Percentiles rank a stretch among this genome's conserved stretches.
These are phyloP conservation scores for Boletellus sp. DNA, from an alignment of 768 basidiomycete species.

Conservation along the genomic window DNA sequence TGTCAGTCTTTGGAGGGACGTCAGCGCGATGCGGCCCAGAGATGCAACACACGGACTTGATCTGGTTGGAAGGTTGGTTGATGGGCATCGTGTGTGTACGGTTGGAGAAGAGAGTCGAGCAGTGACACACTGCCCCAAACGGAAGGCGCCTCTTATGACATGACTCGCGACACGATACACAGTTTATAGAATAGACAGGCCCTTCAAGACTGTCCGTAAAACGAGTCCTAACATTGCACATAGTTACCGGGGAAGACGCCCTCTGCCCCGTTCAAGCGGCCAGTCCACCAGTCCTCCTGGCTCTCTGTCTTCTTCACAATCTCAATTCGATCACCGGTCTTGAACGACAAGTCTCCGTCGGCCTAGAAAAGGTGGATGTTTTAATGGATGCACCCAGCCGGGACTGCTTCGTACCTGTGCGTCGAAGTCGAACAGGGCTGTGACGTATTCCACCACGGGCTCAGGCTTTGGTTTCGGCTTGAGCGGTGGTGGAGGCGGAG, in stretches of 20 bases:
- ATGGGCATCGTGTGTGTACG: constrained; percentile 41
- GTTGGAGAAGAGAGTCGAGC: neutral
- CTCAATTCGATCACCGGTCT: constrained; percentile 86
- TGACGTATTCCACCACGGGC: constrained; percentile 68
- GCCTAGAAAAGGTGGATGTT: constrained; percentile 44
- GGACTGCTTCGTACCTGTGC: constrained; percentile 60
- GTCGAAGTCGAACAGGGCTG: constrained; percentile 91
- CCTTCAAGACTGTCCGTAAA: neutral
- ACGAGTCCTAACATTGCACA: constrained; percentile 21
- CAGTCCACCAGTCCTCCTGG: constrained; percentile 98
- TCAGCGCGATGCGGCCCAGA: neutral
- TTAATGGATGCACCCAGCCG: neutral
- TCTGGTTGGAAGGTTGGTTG: constrained; percentile 86
- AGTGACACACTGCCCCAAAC: neutral
- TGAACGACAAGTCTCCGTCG: constrained; percentile 90
- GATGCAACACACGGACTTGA: constrained; percentile 52
- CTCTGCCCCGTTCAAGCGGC: constrained; percentile 71
- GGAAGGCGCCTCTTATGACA: neutral
- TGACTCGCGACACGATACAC: neutral
- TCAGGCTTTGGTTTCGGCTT: constrained; percentile 81
- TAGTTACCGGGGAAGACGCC: constrained; percentile 86
- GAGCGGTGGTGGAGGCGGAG: constrained; percentile 88
- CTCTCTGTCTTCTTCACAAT: constrained; percentile 78
- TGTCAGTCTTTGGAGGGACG: constrained; percentile 62
- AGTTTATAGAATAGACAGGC: neutral